phyloP scores from a whole-genome alignment of 768 basidiomycete species.

The Suillus brevipes region DNA sequence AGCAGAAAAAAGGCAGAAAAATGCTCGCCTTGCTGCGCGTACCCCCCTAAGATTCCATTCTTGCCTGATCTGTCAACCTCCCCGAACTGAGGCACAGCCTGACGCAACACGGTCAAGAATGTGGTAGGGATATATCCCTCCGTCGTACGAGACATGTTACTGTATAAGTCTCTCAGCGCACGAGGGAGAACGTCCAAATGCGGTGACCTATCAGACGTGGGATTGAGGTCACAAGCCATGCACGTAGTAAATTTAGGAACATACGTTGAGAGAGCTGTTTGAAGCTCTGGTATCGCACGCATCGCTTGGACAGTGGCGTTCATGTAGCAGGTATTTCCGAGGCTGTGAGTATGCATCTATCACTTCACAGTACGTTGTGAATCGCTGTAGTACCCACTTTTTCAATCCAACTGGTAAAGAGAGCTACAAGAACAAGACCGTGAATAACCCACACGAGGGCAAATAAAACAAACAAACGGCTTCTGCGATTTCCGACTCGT shows the following conservation, averaged over 20 bases:
- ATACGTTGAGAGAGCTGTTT: slow-evolving; percentile 63
- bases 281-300: slow-evolving; percentile 88
- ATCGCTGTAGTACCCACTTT: slow-evolving; percentile 49
- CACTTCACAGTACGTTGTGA: not conserved
- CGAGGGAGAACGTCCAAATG: slow-evolving; percentile 45
- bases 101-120: slow-evolving; percentile 72
- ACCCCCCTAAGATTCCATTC: slow-evolving; percentile 45
- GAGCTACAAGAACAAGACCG: slow-evolving; percentile 45
- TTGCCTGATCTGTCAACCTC: slow-evolving; percentile 54
- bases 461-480: slow-evolving; percentile 49
- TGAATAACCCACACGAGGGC: not conserved
- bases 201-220: slow-evolving; percentile 29
- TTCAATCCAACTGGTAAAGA: slow-evolving; percentile 77
- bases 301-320: slow-evolving; percentile 95
- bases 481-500: slow-evolving; percentile 75
- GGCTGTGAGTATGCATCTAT: slow-evolving; percentile 32
- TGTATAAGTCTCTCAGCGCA: slow-evolving; percentile 70
- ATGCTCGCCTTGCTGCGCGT: slow-evolving; percentile 74
- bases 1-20: not conserved
- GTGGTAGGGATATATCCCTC: slow-evolving; percentile 68
- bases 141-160: slow-evolving; percentile 70
- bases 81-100: slow-evolving; percentile 87
- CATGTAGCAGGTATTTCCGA: slow-evolving; percentile 98
- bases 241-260: slow-evolving; percentile 22
- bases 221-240: not conserved